Percentiles rank a stretch among this genome's conserved stretches.
These are phyloP conservation scores for Chalara sp. DNA, from an alignment of 2,329 filamentous ascomycete genomes.

Conservation along the genomic window DNA sequence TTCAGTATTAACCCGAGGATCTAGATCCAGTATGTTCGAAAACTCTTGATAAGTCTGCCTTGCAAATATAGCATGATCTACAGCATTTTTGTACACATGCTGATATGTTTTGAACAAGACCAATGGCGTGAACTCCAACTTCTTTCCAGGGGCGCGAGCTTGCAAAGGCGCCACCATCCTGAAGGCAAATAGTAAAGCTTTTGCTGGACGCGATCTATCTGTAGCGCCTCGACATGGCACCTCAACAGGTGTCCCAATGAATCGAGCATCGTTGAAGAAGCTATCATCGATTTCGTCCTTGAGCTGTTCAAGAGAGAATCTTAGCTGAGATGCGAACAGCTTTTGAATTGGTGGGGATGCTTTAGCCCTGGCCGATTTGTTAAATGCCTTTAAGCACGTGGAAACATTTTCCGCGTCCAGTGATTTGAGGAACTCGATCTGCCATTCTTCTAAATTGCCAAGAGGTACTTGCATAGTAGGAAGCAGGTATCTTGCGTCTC, in stretches of 20 bases:
- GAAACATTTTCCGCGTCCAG: slow-evolving; percentile 40
- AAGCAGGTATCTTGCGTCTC: slow-evolving; percentile 47
- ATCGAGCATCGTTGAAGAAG: slow-evolving; percentile 38
- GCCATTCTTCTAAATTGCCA: slow-evolving; percentile 45
- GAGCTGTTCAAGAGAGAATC: slow-evolving; percentile 34
- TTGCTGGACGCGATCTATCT: slow-evolving; percentile 21
- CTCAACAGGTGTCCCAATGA: slow-evolving; percentile 35
- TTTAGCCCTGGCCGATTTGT: slow-evolving; percentile 24
- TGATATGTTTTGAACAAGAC: slow-evolving; percentile 62
- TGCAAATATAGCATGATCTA: slow-evolving; percentile 52
- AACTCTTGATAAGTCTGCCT: slow-evolving; percentile 56
- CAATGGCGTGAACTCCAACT: slow-evolving; percentile 53
- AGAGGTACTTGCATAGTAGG: slow-evolving; percentile 51
- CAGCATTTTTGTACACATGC: slow-evolving; percentile 47
- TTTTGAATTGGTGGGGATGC: slow-evolving; percentile 32
- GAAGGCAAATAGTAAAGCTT: slow-evolving; percentile 44
- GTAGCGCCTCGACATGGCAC: slow-evolving; percentile 31
- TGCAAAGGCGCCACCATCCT: slow-evolving; percentile 57
- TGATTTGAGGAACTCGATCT: slow-evolving; percentile 43
- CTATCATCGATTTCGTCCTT: slow-evolving; percentile 35
- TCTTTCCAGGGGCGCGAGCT: slow-evolving; percentile 40
- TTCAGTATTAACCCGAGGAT: background rate
- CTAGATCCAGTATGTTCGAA: slow-evolving; percentile 34
- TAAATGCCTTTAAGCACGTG: slow-evolving; percentile 32
- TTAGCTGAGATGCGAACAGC: slow-evolving; percentile 39